These are phyloP conservation scores for Panellus pusillus DNA, from an alignment of 768 basidiomycete species.

Conservation along the genomic window DNA sequence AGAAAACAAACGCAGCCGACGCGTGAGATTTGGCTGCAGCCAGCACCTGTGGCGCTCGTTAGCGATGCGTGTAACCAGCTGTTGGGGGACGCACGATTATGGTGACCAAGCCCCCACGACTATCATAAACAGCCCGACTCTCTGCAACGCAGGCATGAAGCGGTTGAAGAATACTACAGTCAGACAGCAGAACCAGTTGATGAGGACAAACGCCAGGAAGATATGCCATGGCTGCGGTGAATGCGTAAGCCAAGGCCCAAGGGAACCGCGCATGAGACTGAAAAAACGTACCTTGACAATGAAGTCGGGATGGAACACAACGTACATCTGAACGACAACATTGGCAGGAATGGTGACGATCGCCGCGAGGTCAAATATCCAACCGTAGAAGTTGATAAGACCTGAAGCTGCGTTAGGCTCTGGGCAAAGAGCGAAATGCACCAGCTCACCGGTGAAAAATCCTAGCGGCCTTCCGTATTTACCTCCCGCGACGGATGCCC, in stretches of 20 bases:
- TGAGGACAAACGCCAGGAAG: constrained; percentile 14
- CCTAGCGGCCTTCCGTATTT: constrained; percentile 15
- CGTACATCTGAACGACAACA: constrained; percentile 18
- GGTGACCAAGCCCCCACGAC: constrained; percentile 17
- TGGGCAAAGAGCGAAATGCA: not conserved
- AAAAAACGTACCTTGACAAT: constrained; percentile 3
- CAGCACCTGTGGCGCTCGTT: constrained; percentile 8
- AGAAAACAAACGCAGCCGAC: constrained; percentile 17
- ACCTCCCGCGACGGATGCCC: constrained; percentile 18
- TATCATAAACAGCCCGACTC: constrained; percentile 12
- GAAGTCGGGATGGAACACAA: constrained; percentile 18
- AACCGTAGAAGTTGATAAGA: constrained; percentile 20
- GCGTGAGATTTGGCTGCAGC: constrained; percentile 16
- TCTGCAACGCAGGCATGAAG: constrained; percentile 16
- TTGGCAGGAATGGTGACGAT: constrained; percentile 16
- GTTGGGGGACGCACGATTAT: constrained; percentile 5
- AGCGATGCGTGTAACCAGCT: not conserved
- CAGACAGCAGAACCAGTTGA: constrained; percentile 15
- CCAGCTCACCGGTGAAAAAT: constrained; percentile 15
- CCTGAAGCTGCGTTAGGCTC: not conserved
- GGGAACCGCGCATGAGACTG: not conserved
- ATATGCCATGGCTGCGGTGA: constrained; percentile 14
- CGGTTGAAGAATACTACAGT: constrained; percentile 16
- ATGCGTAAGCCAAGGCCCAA: constrained; percentile 5
- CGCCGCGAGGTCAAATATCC: constrained; percentile 18